These are phyloP conservation scores for Salix brachista DNA, from an alignment of 345 rosid genomes.

Conservation along the genomic window DNA sequence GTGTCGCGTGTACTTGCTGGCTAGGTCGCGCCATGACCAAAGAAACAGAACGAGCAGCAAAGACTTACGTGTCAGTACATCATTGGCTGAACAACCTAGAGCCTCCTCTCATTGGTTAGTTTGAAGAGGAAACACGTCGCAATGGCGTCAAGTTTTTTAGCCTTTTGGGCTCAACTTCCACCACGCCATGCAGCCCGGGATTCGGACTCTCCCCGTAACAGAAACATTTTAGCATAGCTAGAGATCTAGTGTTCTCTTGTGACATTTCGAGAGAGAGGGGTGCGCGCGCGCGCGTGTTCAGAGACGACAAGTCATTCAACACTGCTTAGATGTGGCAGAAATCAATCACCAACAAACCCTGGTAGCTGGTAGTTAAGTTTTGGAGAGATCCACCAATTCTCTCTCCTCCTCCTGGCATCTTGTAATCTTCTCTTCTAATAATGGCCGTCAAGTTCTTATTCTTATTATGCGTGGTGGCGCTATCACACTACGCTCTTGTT, in stretches of 20 bases:
- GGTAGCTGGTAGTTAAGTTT: background rate
- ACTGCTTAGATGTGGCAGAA: background rate
- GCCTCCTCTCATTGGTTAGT: conserved; percentile 14
- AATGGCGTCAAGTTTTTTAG: background rate
- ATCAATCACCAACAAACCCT: background rate
- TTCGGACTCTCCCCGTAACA: background rate
- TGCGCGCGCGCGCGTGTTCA: background rate
- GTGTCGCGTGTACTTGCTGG: background rate
- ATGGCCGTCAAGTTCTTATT: conserved; percentile 50
- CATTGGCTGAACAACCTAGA: conserved; percentile 3
- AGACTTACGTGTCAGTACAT: background rate
- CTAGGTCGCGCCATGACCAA: background rate
- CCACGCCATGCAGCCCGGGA: background rate
- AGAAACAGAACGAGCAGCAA: background rate
- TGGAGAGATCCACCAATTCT: conserved; percentile 31
- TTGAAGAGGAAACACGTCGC: conserved; percentile 18
- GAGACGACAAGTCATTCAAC: background rate
- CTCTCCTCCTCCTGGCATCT: background rate
- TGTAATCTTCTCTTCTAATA: background rate
- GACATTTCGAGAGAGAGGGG: background rate
- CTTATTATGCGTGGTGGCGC: conserved; percentile 42
- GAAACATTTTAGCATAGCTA: background rate
- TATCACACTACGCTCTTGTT: conserved; percentile 43
- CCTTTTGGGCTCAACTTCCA: background rate
- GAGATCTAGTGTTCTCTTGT: background rate